Conservation (phyloP, 331 rosid species). For the Malus hybrid region DNA sequence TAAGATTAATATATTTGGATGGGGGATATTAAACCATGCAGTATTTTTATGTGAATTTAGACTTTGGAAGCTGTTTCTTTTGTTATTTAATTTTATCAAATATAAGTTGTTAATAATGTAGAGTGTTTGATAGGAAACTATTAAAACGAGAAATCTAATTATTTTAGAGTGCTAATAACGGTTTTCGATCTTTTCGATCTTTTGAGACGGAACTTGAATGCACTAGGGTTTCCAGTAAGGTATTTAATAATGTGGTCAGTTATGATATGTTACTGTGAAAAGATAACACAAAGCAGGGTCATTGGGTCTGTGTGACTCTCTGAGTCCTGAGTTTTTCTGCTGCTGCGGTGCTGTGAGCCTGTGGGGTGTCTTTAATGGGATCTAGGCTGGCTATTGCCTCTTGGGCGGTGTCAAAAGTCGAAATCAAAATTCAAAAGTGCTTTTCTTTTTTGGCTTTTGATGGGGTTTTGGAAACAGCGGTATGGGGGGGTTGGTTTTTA, state of each 20-base stretch:
- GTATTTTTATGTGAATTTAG: not conserved
- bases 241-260: not conserved
- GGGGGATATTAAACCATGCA: not conserved
- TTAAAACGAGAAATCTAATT: too few species aligned
- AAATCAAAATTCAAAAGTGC: conserved; percentile 4
- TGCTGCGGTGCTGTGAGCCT: not conserved
- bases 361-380: not conserved
- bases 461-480: not conserved
- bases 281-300: too few species aligned
- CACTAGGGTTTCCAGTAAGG: not conserved
- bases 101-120: not conserved
- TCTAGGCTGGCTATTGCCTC: not conserved
- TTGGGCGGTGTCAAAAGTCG: not conserved
- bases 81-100: not conserved
- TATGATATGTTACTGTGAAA: not conserved
- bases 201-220: too few species aligned
- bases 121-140: too few species aligned
- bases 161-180: too few species aligned
- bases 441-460: not conserved
- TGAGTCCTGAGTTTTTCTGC: not conserved
- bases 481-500: not conserved
- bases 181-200: too few species aligned
- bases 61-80: not conserved
- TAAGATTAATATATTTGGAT: not conserved
- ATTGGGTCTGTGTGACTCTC: too few species aligned